phyloP scores from a whole-genome alignment of 305 asterid genomes.

The Solanum hybrid region DNA sequence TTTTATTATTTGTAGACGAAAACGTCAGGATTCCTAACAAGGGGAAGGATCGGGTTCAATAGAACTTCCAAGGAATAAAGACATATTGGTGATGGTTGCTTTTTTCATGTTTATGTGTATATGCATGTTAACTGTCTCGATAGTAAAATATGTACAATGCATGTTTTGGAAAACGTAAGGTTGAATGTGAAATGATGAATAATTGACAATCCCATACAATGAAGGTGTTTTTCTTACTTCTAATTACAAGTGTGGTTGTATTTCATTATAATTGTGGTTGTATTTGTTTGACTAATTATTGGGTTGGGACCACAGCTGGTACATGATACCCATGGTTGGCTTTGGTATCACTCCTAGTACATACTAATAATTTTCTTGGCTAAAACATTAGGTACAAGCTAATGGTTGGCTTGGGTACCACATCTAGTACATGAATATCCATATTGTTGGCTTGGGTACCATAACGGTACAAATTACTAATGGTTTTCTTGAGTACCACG shows the following conservation, averaged over 20 bases:
- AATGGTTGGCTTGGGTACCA: not conserved
- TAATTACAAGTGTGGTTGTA: not conserved
- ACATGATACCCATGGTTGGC: not conserved
- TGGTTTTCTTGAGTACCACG: not conserved
- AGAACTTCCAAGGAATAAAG: not conserved
- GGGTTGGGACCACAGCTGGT: no score
- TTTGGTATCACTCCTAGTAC: not conserved
- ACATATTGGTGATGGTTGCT: not conserved
- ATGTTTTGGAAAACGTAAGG: not conserved
- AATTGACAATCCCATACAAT: not conserved
- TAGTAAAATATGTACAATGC: not conserved
- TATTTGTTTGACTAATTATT: not conserved
- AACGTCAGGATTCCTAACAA: not conserved
- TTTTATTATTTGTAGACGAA: not conserved
- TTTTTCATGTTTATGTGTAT: not conserved
- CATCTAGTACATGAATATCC: not conserved
- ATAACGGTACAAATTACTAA: not conserved
- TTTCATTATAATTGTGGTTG: not conserved
- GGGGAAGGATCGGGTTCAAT: not conserved
- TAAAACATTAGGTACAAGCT: not conserved
- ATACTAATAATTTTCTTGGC: not conserved
- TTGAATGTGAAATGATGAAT: not conserved
- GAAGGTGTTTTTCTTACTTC: not conserved
- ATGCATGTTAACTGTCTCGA: not conserved
- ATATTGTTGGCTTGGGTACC: not conserved